These are phyloP conservation scores for Candida anutae DNA, from an alignment of 1,139 yeast genomes.

Conservation along the genomic window DNA sequence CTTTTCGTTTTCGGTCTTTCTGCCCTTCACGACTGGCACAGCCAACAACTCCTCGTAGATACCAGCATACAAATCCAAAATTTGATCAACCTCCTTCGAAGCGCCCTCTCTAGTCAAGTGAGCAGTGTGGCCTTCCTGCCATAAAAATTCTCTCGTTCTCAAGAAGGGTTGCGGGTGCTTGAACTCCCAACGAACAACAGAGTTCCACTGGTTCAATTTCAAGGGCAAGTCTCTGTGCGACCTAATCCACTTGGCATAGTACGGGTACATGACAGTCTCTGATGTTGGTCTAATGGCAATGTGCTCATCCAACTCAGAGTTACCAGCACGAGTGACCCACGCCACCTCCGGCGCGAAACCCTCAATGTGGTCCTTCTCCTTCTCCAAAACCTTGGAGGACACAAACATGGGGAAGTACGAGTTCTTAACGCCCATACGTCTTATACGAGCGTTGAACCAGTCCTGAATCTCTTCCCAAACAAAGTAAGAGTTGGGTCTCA, in stretches of 20 bases:
- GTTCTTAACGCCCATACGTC: conserved; percentile 83
- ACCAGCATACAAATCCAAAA: conserved; percentile 77
- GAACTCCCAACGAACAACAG: conserved; percentile 99
- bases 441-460: conserved; percentile 77
- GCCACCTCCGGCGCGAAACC: conserved; percentile 99
- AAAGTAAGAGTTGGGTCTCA: conserved; percentile 91
- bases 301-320: conserved; percentile 91
- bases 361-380: conserved; percentile 97
- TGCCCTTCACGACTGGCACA: conserved; percentile 94
- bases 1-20: conserved; percentile 93
- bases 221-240: conserved; percentile 97
- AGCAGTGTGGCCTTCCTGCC: conserved; percentile 99
- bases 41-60: conserved; percentile 90
- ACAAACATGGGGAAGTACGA: conserved; percentile 99
- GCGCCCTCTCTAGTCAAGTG: conserved; percentile 81
- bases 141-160: conserved; percentile 96
- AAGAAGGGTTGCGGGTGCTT: conserved; percentile 99
- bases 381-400: conserved; percentile 83
- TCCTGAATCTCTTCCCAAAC: conserved; percentile 93
- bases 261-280: conserved; percentile 99
- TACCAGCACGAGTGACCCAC: conserved; percentile 97
- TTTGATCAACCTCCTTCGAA: conserved; percentile 72
- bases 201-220: conserved; percentile 97
- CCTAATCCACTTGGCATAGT: conserved; percentile 98
- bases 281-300: conserved; percentile 99